These are phyloP conservation scores for Pinus albicaulis DNA, from an alignment of 75 land plant species.

Conservation along the genomic window DNA sequence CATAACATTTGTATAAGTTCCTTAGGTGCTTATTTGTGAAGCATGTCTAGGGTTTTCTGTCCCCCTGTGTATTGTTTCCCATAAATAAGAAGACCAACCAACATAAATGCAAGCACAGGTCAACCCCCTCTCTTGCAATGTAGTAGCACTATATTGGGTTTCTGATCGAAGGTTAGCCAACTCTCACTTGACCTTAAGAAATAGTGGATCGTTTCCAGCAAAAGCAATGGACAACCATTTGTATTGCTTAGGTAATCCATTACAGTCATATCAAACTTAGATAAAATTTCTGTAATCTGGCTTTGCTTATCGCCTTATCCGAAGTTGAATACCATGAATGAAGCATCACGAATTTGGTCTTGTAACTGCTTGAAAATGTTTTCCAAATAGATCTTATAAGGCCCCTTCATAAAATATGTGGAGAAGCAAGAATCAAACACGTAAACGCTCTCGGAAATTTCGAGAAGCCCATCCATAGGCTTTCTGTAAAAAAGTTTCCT, in stretches of 20 bases:
- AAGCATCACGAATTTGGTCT: constrained; percentile 79
- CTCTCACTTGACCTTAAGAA: constrained; percentile 75
- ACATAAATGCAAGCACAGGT: constrained; percentile 76
- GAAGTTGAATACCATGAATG: constrained; percentile 86
- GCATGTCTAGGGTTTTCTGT: constrained; percentile 55
- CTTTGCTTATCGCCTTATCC: constrained; percentile 76
- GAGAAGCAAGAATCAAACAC: constrained; percentile 69
- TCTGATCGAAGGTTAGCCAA: constrained; percentile 69
- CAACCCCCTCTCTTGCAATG: constrained; percentile 86
- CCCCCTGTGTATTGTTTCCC: constrained; percentile 62
- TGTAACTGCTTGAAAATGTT: constrained; percentile 75
- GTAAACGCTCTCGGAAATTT: constrained; percentile 88
- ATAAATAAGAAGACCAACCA: constrained; percentile 66
- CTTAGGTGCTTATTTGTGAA: constrained; percentile 64
- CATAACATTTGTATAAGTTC: constrained; percentile 46
- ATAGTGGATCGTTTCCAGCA: constrained; percentile 78
- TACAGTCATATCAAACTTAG: constrained; percentile 84
- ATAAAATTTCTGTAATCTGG: constrained; percentile 72
- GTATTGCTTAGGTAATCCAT: constrained; percentile 82
- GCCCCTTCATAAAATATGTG: constrained; percentile 67
- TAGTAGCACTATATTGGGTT: constrained; percentile 63
- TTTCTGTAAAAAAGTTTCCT: constrained; percentile 86
- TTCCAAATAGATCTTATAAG: constrained; percentile 65
- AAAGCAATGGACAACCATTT: constrained; percentile 81
- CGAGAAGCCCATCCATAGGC: constrained; percentile 97